These are phyloP conservation scores for Xerocomellus intermedius DNA, from an alignment of 768 basidiomycete genomes.

Conservation along the genomic window DNA sequence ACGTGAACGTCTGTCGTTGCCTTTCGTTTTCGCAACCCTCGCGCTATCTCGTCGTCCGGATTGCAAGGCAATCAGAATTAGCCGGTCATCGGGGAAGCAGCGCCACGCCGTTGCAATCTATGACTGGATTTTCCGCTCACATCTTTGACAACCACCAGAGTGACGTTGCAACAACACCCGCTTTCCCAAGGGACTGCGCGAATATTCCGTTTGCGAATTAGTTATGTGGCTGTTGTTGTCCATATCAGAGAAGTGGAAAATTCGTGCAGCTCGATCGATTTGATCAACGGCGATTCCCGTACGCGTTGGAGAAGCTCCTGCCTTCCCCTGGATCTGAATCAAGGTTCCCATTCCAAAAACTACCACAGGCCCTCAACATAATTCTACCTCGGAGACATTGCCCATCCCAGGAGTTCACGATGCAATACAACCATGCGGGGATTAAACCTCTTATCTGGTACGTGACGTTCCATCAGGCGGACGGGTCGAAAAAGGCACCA, in stretches of 20 bases:
- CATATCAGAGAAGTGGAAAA: neutral
- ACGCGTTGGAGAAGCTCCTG: neutral
- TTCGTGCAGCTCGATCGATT: constrained; percentile 6
- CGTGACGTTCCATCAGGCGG: neutral
- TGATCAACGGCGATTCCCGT: constrained; percentile 14
- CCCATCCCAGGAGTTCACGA: neutral
- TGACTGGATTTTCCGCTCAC: neutral
- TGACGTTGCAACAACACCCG: constrained; percentile 3
- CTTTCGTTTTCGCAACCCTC: neutral
- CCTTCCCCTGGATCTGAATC: constrained; percentile 1
- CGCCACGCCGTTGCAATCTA: neutral
- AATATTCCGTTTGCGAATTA: neutral
- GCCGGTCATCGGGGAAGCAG: neutral
- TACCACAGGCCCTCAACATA: neutral
- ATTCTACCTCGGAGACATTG: neutral
- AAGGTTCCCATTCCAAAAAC: constrained; percentile 2
- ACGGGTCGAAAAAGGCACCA: constrained; percentile 16
- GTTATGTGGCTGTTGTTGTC: neutral
- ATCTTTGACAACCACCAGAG: neutral
- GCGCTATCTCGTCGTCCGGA: neutral
- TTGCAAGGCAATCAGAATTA: neutral
- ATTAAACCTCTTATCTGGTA: constrained; percentile 11
- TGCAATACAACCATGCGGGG: constrained; percentile 27
- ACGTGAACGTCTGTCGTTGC: neutral
- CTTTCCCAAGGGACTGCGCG: constrained; percentile 2